Evolutionary conservation across 495 filamentous ascomycete genomes (phyloP).

Genomic region (Aspergillus bertholletiae): DNA sequence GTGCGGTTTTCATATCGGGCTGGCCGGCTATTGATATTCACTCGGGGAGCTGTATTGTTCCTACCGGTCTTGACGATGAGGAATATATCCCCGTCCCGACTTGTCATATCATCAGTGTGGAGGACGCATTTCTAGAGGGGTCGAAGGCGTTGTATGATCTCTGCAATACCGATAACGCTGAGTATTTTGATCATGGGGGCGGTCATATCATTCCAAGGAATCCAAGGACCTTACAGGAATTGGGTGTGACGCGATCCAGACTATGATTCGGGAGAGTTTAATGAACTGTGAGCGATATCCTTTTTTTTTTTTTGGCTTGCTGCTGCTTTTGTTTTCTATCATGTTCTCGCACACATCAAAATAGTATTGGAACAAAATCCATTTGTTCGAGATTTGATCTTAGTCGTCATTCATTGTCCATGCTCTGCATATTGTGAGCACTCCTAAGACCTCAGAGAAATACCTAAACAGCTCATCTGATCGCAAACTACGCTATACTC

Average conservation of each 20-base stretch:
- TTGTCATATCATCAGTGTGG: conserved; percentile 54
- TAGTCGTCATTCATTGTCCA: no score
- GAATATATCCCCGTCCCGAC: conserved; percentile 49
- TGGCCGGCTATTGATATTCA: conserved; percentile 50
- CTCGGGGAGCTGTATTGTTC: conserved; percentile 34
- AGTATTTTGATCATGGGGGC: conserved; percentile 54
- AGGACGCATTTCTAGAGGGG: conserved; percentile 50
- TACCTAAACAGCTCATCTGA: no score
- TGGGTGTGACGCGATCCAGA: conserved; percentile 13
- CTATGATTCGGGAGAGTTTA: background rate
- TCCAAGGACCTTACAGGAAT: conserved; percentile 39
- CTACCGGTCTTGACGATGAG: conserved; percentile 39
- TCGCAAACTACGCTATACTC: no score
- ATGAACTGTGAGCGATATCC: no score
- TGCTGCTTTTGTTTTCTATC: no score
- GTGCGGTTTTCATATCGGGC: conserved; percentile 52
- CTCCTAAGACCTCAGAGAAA: no score
- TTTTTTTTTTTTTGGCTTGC: no score
- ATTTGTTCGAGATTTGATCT: no score
- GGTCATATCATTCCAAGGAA: conserved; percentile 53
- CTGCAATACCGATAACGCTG: conserved; percentile 41
- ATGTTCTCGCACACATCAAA: no score
- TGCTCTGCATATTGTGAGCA: no score
- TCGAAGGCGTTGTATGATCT: conserved; percentile 55
- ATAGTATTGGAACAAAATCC: no score